A percentile compares a stretch with the other conserved stretches of the same genome.
Evolutionary conservation across 257 asterid species (phyloP).

Genomic region (Lavandula angustifolia): DNA sequence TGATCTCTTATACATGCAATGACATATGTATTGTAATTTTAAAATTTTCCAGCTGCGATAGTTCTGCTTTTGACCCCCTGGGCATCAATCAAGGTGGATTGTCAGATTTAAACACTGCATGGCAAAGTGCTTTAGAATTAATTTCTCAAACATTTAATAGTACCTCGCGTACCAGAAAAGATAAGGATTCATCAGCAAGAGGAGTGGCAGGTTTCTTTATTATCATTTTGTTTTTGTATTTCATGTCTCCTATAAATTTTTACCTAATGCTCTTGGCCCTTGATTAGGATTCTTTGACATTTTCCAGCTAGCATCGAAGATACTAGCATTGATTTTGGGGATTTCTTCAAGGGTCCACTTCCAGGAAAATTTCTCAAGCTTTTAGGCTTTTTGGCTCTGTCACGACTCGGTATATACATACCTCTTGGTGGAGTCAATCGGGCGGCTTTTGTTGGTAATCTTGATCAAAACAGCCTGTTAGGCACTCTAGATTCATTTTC

Average conservation of each 20-base stretch:
- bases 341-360: conserved; percentile 96
- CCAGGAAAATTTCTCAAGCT: conserved; percentile 97
- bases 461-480: conserved; percentile 86
- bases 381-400: conserved; percentile 79
- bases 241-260: conserved; percentile 30
- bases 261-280: conserved; percentile 48
- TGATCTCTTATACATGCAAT: conserved; percentile 16
- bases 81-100: conserved; percentile 63
- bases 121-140: conserved; percentile 46
- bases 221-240: conserved; percentile 6
- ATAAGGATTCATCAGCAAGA: conserved; percentile 65
- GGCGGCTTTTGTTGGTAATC: conserved; percentile 86
- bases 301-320: conserved; percentile 98
- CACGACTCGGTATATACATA: conserved; percentile 88
- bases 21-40: conserved; percentile 26
- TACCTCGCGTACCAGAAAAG: conserved; percentile 71
- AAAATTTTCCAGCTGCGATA: conserved; percentile 45
- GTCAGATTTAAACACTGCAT: conserved; percentile 48
- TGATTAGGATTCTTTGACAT: conserved; percentile 56
- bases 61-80: conserved; percentile 69
- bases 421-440: conserved; percentile 98
- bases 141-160: conserved; percentile 60
- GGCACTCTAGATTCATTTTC: conserved; percentile 95
- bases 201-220: conserved; percentile 81
- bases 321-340: conserved; percentile 91